A percentile compares a stretch with the other conserved stretches of the same genome.
Conservation (phyloP, 2,329 filamentous ascomycete genomes). For the Ramularia endophylla region DNA sequence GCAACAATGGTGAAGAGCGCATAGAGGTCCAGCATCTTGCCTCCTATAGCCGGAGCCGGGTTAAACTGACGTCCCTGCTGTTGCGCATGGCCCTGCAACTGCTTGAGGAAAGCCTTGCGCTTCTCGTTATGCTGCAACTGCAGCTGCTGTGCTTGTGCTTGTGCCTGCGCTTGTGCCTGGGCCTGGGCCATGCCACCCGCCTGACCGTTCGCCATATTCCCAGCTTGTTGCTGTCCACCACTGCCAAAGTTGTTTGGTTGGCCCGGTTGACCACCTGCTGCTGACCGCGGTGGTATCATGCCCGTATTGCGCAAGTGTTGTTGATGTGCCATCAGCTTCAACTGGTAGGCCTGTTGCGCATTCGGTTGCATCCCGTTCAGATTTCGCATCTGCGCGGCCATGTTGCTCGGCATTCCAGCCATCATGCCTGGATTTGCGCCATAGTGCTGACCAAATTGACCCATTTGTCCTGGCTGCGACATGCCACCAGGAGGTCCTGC, state of each 20-base stretch:
- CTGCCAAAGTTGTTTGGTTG: slow-evolving; percentile 25
- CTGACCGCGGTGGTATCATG: slow-evolving; percentile 24
- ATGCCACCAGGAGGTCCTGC: slow-evolving; percentile 16
- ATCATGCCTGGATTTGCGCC: slow-evolving; percentile 29
- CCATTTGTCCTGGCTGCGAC: slow-evolving; percentile 25
- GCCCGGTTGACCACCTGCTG: slow-evolving; percentile 9
- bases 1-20: slow-evolving; percentile 72
- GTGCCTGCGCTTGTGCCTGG: slow-evolving; percentile 1
- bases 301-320: slow-evolving; percentile 51
- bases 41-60: slow-evolving; percentile 64
- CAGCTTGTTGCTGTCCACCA: slow-evolving; percentile 19
- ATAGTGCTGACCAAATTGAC: slow-evolving; percentile 36
- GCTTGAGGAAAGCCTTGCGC: slow-evolving; percentile 51
- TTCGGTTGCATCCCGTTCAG: slow-evolving; percentile 45
- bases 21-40: slow-evolving; percentile 67
- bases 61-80: slow-evolving; percentile 69
- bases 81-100: slow-evolving; percentile 70
- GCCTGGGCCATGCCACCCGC: slow-evolving; percentile 11
- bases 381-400: slow-evolving; percentile 18
- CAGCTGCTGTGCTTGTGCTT: slow-evolving; percentile 11
- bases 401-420: slow-evolving; percentile 33
- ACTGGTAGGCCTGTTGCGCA: slow-evolving; percentile 69
- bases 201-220: slow-evolving; percentile 22
- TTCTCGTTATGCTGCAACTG: slow-evolving; percentile 23
- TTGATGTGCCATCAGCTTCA: slow-evolving; percentile 73